These are phyloP conservation scores for Candida tibetensis DNA, from an alignment of 805 yeast genomes.

Conservation along the genomic window DNA sequence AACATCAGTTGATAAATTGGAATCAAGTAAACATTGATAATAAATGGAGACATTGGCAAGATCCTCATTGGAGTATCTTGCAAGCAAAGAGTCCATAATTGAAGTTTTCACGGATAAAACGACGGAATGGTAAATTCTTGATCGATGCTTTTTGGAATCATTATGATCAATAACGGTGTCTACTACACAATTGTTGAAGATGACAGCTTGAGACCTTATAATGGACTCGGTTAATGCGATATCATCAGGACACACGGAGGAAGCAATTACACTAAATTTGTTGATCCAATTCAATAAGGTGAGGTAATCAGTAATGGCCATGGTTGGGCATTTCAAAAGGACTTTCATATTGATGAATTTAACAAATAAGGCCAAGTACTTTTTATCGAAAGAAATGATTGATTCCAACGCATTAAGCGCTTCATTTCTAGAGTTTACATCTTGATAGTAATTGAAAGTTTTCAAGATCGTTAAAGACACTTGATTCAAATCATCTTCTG, in stretches of 20 bases:
- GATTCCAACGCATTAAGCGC: conserved; percentile 39
- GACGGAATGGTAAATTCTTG: conserved; percentile 27
- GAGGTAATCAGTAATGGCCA: conserved; percentile 56
- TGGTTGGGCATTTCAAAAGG: conserved; percentile 24
- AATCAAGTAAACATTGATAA: conserved; percentile 2
- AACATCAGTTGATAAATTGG: conserved; percentile 7
- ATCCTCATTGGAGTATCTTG: conserved; percentile 1
- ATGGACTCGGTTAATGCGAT: conserved; percentile 20
- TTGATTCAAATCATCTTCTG: conserved; percentile 17
- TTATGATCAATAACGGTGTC: conserved; percentile 10
- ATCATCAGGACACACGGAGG: conserved; percentile 9
- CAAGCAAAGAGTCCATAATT: conserved; percentile 11
- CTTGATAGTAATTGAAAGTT: conserved; percentile 52
- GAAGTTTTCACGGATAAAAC: conserved; percentile 29
- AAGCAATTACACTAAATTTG: conserved; percentile 26
- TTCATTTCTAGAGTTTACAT: conserved; percentile 44
- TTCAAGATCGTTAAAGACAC: conserved; percentile 36
- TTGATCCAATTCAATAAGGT: conserved; percentile 59
- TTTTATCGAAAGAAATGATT: conserved; percentile 30
- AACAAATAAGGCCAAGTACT: conserved; percentile 33
- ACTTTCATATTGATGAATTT: conserved; percentile 38
- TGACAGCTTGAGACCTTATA: conserved; percentile 30
- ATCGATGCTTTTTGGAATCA: conserved; percentile 10
- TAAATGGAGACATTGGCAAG: neutral
- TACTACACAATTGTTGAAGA: conserved; percentile 30